Base-by-base conservation (phyloP, 1,284 basidiomycete species). In the Neotropicomus parvogracilis region DNA sequence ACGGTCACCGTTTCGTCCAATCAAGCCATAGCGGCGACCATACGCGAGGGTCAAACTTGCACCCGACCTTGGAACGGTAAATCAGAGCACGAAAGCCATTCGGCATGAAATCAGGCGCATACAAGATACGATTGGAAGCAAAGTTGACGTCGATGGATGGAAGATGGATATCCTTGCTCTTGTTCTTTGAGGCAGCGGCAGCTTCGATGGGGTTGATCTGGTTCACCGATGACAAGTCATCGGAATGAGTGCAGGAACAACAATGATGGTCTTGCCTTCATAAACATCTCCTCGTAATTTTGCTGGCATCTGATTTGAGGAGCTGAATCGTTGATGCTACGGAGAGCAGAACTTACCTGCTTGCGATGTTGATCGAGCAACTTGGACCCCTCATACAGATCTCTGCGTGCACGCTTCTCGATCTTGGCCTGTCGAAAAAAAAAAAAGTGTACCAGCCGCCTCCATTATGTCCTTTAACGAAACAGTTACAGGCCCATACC, bases 221-320 rank as follows among this genome's bases (percentile, higher is more conserved):
- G 26, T 6, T n/a, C 12, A 20, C 13, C 14, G 14, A 7, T 24
- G 48, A 33, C 37, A 44, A 3, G 20, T 27, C 4, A 19, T 24
- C 33, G 32, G 21, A 29, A 47, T 24, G 8, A 16, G 44, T 2
- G 21, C 34, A 6, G 27, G 43, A 10, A 17, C 13, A 20, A 29
- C 10, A 28, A 10, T 5, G 19, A 28, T 3, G 32, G 35, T 26
- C 60, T 19, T 44, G 77, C 85, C 76, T 95, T 91, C 88, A 99
- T 91, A 74, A 95, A 99, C 84, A 98, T 87, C 66, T 98, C 95
- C 67, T 98, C 95, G 74, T 98, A 98, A 21, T 85, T 84, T 85
- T 95, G 90, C 83, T 95, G 60, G 29, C 4, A 48, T 26, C 11
- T 17, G 14, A 27, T 28, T 29, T 50, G 26, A 58, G 55, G 54